These are phyloP conservation scores for Metschnikowia bowlesiae DNA, from an alignment of 805 yeast species.

Conservation along the genomic window DNA sequence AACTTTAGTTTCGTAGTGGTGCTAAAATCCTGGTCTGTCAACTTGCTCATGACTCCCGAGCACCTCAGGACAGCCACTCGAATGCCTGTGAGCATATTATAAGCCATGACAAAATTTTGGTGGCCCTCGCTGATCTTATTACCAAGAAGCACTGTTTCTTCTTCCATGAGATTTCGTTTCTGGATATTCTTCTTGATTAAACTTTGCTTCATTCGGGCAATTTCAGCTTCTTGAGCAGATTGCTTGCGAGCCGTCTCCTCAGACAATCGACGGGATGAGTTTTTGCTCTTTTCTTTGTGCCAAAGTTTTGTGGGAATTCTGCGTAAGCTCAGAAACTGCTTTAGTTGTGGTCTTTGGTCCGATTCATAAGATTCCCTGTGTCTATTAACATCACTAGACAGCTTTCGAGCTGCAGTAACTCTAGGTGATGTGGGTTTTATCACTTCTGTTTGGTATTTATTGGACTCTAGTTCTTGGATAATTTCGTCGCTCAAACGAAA, in stretches of 20 bases:
- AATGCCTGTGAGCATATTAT: conserved; percentile 95
- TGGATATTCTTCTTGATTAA: conserved; percentile 42
- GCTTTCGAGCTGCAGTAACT: not conserved
- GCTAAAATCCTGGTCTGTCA: conserved; percentile 67
- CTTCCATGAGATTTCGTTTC: conserved; percentile 40
- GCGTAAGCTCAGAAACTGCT: conserved; percentile 10
- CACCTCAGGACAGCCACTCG: conserved; percentile 91
- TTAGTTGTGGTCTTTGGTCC: conserved; percentile 6
- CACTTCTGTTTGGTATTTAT: not conserved
- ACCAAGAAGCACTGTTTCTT: conserved; percentile 63
- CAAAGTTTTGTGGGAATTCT: conserved; percentile 9
- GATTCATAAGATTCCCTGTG: conserved; percentile 1
- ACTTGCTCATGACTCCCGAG: conserved; percentile 74
- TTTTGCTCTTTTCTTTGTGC: conserved; percentile 1
- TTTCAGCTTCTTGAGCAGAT: conserved; percentile 34
- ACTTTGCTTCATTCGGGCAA: conserved; percentile 48
- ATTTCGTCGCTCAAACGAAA: not conserved
- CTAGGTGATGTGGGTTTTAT: conserved; percentile 9
- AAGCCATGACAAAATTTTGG: conserved; percentile 88
- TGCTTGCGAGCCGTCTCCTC: conserved; percentile 2
- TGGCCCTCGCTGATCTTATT: conserved; percentile 90
- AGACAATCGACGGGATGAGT: not conserved
- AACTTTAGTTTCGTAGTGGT: conserved; percentile 78
- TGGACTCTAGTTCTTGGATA: not conserved
- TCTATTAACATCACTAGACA: conserved; percentile 3